phyloP scores from a whole-genome alignment of 2,329 filamentous ascomycete genomes.

The Kalaharituber pfeilii region DNA sequence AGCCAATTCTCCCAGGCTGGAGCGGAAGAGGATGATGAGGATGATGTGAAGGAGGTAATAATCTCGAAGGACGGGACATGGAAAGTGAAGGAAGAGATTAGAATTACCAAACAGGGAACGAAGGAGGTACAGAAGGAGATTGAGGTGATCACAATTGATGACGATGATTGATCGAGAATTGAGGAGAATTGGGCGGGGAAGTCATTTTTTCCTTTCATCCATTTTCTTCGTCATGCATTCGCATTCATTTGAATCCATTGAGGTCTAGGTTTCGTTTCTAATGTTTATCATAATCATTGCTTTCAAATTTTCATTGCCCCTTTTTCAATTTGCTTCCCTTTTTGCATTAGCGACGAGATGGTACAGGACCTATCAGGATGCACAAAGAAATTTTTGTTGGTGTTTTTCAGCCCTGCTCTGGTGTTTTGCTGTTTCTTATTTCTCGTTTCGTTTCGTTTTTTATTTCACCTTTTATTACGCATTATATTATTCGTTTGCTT shows the following conservation, averaged over 20 bases:
- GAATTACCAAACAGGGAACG: conserved; percentile 2
- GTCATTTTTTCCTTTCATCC: neutral
- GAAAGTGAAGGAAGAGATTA: conserved; percentile 11
- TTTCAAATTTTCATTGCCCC: too few species aligned
- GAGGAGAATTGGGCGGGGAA: too few species aligned
- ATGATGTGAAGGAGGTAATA: conserved; percentile 11
- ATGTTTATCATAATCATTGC: too few species aligned
- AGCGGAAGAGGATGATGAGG: too few species aligned
- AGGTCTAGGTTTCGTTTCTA: neutral
- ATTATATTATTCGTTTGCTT: neutral
- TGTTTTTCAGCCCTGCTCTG: too few species aligned
- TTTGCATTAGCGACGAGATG: too few species aligned
- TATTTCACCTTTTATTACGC: neutral
- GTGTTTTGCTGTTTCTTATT: too few species aligned
- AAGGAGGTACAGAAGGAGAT: conserved; percentile 7
- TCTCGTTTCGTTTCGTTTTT: neutral
- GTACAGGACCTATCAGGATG: too few species aligned
- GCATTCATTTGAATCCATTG: neutral
- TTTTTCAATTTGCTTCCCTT: too few species aligned
- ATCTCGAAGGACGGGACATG: conserved; percentile 14
- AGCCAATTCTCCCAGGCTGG: neutral
- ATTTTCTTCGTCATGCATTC: neutral
- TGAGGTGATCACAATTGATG: conserved; percentile 16
- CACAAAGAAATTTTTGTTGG: too few species aligned
- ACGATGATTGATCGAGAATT: too few species aligned